Base-by-base conservation (phyloP, 305 asterid genomes). In the Ilex paraguariensis region DNA sequence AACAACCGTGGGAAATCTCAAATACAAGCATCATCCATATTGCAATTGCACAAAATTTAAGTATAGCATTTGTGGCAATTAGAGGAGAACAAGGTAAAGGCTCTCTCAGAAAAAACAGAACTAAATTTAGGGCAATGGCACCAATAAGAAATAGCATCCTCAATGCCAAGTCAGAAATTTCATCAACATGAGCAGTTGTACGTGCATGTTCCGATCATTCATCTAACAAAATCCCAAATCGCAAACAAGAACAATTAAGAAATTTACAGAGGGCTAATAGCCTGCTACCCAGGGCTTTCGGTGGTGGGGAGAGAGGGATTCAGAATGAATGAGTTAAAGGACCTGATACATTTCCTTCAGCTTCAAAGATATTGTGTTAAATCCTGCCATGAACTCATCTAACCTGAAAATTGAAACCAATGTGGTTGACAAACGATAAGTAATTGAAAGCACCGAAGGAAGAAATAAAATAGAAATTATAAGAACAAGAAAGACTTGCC, bases 261-360 rank as follows among this genome's bases (percentile, higher is more conserved):
- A n/a, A n/a, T n/a, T n/a, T n/a, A n/a, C 66, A 62, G 51, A 46
- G 36, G 61, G 59, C 28, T 32, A 53, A 60, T 42, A 32, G n/a
- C 15, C 13, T 50, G 4, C 12, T 31, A 15, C 56, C 32, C 10
- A 3, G 45, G 28, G 45, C 28, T 5, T 63, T 15, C 21, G 42
- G 3, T 17, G 31, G 42, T 31, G 28, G 44, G 40, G 30, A 56
- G 49, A 32, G 53, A 50, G 58, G 60, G 50, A 50, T 31, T 13
- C 5, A 13, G 10, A 31, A 39, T 7, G 9, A 53, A 16, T 40
- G 61, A 40, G 14, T 48, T 58, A 63, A 63, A 31, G 56, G 32
- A 93, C 99, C 99, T 93, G 99, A 82, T 90, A 93, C 99, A 93
- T 93, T 72, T 90, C 97, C 79, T 93, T 93, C 71, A 93, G 80